These are phyloP conservation scores for Xylaria palmicola DNA, from an alignment of 495 filamentous ascomycete species.

Conservation along the genomic window DNA sequence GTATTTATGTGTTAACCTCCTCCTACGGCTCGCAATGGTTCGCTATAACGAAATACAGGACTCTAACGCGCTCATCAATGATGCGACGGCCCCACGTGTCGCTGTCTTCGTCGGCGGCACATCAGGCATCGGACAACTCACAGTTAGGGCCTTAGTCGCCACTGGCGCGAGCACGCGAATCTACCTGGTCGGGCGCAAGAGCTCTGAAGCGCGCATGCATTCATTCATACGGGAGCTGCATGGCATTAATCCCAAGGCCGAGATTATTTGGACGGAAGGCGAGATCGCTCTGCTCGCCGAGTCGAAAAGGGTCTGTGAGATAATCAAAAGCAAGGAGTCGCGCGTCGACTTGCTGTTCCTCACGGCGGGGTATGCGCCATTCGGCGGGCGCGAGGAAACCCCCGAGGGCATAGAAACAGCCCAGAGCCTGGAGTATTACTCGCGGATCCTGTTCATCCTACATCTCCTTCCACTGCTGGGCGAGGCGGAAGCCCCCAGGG, in stretches of 20 bases:
- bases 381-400: slow-evolving; percentile 31
- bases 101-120: slow-evolving; percentile 42
- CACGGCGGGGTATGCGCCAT: slow-evolving; percentile 38
- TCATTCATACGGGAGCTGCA: slow-evolving; percentile 31
- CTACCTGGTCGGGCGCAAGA: slow-evolving; percentile 39
- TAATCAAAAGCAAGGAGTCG: slow-evolving; percentile 31
- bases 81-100: slow-evolving; percentile 32
- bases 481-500: slow-evolving; percentile 25
- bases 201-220: slow-evolving; percentile 22
- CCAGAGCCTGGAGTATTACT: slow-evolving; percentile 36
- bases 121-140: slow-evolving; percentile 38
- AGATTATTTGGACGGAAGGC: slow-evolving; percentile 36
- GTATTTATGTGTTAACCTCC: too few relatives aligned
- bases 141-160: slow-evolving; percentile 27
- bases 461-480: slow-evolving; percentile 33
- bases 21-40: slow-evolving; percentile 31
- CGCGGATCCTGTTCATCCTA: slow-evolving; percentile 32
- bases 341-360: slow-evolving; percentile 38
- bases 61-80: slow-evolving; percentile 40
- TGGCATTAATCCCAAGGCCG: slow-evolving; percentile 34
- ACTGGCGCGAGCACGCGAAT: slow-evolving; percentile 25
- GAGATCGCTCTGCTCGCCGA: slow-evolving; percentile 40
- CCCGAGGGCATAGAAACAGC: slow-evolving; percentile 27
- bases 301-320: slow-evolving; percentile 29
- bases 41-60: slow-evolving; percentile 32